A percentile compares a stretch with the other conserved stretches of the same genome.
phyloP scores from a whole-genome alignment of 768 basidiomycete genomes.

The Phylloporus sp. region DNA sequence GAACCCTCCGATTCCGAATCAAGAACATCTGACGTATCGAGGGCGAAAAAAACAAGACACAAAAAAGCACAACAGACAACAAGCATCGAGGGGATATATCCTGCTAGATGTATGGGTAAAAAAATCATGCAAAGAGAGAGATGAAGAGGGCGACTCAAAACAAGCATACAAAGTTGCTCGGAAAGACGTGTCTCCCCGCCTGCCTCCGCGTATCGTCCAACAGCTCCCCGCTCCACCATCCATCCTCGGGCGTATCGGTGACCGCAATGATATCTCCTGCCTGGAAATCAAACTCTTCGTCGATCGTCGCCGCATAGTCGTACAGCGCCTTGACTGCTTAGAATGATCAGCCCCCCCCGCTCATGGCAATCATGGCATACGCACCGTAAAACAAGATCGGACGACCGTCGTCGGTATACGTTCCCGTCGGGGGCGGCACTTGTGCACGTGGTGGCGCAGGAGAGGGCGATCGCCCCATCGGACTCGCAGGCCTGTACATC shows the following conservation, averaged over 20 bases:
- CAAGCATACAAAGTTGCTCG: constrained; percentile 83
- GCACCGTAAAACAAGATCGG: constrained; percentile 86
- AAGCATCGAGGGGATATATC: constrained; percentile 4
- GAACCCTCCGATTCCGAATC: not conserved
- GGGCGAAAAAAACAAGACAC: not conserved
- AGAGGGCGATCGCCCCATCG: constrained; percentile 47
- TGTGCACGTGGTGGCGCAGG: constrained; percentile 39
- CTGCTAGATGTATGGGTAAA: constrained; percentile 5
- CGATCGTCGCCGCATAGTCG: constrained; percentile 78
- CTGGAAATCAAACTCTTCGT: constrained; percentile 97
- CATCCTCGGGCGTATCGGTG: constrained; percentile 89
- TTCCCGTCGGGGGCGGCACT: constrained; percentile 56
- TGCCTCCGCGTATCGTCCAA: constrained; percentile 73
- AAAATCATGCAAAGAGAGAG: not conserved
- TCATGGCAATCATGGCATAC: constrained; percentile 27
- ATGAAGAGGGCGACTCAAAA: constrained; percentile 40
- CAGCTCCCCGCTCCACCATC: constrained; percentile 95
- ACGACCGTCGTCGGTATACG: constrained; percentile 78
- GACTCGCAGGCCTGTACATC: constrained; percentile 42
- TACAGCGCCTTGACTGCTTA: constrained; percentile 83
- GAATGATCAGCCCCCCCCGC: not conserved
- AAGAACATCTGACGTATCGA: not conserved
- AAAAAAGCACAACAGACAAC: not conserved
- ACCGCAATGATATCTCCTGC: constrained; percentile 94
- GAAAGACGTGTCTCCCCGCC: constrained; percentile 74